Evolutionary conservation across 73 alveolate genomes (phyloP), one percentile per base, ranked within the genome.

Genomic region (Paramecium caudatum): DNA sequence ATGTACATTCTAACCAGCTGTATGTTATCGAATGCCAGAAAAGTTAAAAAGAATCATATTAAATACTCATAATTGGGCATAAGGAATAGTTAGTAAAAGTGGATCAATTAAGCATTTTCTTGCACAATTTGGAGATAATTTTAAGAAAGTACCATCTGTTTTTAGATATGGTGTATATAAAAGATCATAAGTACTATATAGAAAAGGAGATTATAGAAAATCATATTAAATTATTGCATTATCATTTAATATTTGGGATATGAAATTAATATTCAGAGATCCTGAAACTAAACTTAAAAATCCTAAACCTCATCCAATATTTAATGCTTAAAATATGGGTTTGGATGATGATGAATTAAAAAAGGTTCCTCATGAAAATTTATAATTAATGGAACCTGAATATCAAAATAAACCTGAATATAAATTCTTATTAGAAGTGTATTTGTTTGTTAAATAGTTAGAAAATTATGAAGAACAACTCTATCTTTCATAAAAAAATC

Each of bases 1-100:
- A 91, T 97, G 99, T 61, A 97, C 98, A 15, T 97, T 97, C 80
- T 99, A 97, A 55, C 99, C 99, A 13, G 96, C 95, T 45, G 96
- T 97, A 27, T 96, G 96, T 10, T 85, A 91, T 30, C 70, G 90
- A 63, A 78, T 78, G 48, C 93, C 93, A 8, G 82, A 41, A 23
- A 78, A 86, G 49, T 49, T 63, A 17, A 86, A 86, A 19, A 23
- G 47, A n/a, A 36, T 61, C 6, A 16, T 86, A 6, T 49, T 62
- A 9, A 21, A n/a, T 17, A 63, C 63, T 5, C 93, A 41, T 63
- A 48, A 61, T 43, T 86, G 68, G 46, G 93, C 86, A 6, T 55
- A 86, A 41, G 8, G 9, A 9, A 61, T 62, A 19, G 82, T 62
- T 3, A 90, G 84, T 62, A 62, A 32, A 37, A 17, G 47, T 30